Percentiles rank a stretch among this genome's conserved stretches.
Evolutionary conservation across 345 rosid genomes (phyloP).

Genomic region (Ceriops zippeliana): DNA sequence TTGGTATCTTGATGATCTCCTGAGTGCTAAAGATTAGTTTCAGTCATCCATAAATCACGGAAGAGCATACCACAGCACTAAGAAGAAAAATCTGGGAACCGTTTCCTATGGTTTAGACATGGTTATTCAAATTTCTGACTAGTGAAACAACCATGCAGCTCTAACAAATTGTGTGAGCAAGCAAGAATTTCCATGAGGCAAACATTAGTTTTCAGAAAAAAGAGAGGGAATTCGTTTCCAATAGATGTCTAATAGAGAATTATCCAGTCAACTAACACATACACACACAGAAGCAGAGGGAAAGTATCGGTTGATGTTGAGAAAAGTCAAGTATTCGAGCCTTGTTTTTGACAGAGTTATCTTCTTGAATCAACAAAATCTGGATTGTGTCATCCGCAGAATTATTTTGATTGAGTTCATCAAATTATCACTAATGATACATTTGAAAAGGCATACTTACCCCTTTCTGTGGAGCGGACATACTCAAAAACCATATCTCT

Average conservation of each 20-base stretch:
- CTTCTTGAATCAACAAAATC: no score
- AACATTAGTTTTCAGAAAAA: neutral
- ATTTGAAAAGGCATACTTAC: conserved; percentile 18
- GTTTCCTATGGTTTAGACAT: neutral
- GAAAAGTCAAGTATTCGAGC: no score
- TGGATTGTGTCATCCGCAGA: no score
- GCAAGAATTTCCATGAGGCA: neutral
- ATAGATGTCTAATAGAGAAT: neutral
- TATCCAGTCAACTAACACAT: no score
- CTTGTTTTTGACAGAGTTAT: no score
- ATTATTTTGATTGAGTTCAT: conserved; percentile 16
- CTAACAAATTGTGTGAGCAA: neutral
- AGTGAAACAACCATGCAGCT: no score
- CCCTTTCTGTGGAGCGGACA: conserved; percentile 71
- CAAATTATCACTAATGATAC: neutral
- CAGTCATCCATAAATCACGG: neutral
- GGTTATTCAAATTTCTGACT: no score
- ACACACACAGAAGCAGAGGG: no score
- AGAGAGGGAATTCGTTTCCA: neutral
- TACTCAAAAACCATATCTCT: conserved; percentile 56
- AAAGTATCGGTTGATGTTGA: neutral
- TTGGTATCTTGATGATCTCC: neutral
- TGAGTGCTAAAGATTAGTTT: neutral
- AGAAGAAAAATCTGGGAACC: neutral
- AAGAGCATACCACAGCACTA: neutral